Conservation (phyloP, 1,284 basidiomycete genomes). For the Pascua sp. region DNA sequence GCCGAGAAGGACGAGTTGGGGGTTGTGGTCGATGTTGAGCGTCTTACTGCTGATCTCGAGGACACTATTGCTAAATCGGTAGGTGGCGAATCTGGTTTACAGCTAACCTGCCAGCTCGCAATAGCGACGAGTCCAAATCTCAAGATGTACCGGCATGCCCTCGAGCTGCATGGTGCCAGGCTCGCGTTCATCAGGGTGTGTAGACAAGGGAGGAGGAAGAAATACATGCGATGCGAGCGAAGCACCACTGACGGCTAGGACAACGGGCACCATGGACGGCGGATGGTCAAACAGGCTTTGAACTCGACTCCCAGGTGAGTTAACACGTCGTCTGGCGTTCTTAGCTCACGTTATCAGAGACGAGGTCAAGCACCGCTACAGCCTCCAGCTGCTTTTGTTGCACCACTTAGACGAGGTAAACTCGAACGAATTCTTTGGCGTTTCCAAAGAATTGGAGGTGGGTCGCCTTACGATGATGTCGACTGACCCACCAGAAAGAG, state of each 20-base stretch:
- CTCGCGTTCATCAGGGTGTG: slow-evolving; percentile 27
- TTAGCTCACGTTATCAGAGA: slow-evolving; percentile 8
- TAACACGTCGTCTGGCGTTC: neutral
- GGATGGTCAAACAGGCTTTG: slow-evolving; percentile 27
- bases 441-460: slow-evolving; percentile 27
- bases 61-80: slow-evolving; percentile 22
- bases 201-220: neutral
- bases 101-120: slow-evolving; percentile 18
- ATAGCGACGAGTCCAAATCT: slow-evolving; percentile 22
- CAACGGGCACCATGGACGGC: slow-evolving; percentile 24
- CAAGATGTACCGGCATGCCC: slow-evolving; percentile 15
- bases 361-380: slow-evolving; percentile 27
- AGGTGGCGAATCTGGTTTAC: too few species aligned
- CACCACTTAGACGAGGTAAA: slow-evolving; percentile 17
- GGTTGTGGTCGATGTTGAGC: slow-evolving; percentile 11
- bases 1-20: neutral
- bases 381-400: slow-evolving; percentile 27
- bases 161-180: slow-evolving; percentile 28
- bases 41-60: slow-evolving; percentile 25
- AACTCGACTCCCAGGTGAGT: slow-evolving; percentile 15
- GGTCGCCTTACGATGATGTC: neutral
- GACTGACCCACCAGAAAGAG: slow-evolving; percentile 19
- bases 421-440: slow-evolving; percentile 23
- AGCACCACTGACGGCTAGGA: slow-evolving; percentile 11
- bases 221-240: too few species aligned